Evolutionary conservation across 2,329 filamentous ascomycete genomes (phyloP), one percentile per base, ranked within the genome.

Genomic region (Ascochyta viciae-villosae): DNA sequence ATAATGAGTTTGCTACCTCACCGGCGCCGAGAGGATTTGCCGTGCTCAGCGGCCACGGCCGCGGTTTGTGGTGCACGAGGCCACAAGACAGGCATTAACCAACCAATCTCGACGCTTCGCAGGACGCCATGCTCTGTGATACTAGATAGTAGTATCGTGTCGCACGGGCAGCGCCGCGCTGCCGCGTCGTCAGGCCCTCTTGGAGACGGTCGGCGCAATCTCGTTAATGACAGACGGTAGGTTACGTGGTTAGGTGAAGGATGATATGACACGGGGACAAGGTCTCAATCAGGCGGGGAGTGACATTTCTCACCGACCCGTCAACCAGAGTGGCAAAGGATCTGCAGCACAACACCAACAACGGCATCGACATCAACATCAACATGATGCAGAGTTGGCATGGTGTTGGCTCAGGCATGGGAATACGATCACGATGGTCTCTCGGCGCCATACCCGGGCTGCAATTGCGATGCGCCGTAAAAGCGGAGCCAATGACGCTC

Each of bases 381-480:
- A 46, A 27, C 42, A 40, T 34, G 39, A 33, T 37, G 44, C 44
- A 33, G 44, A 41, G 48, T 52, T 57, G 49, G 33, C 49, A 37
- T 45, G 54, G 54, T 43, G 49, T 29, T 52, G 40, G 44, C 34
- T 49, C 49, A 49, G 48, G 48, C 43, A 52, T 22, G 54, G 19
- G 38, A 40, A 34, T 27, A 39, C 19, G 15, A 52, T 53, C 50
- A 27, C 44, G 40, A 53, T 49, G 29, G 40, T 22, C 33, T 31
- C 49, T 40, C 45, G 54, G 48, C 54, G 48, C 54, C 39, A 57
- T 53, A 43, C 27, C 49, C 54, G 41, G 40, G 40, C 40, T 45
- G 44, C 54, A 49, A 53, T 57, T 57, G 50, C 37, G 54, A 53
- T 50, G 29, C 45, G 44, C 49, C 40, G 44, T 49, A 38, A 57